These are phyloP conservation scores for Debaryomyces subglobosus DNA, from an alignment of 1,139 yeast species.

Conservation along the genomic window DNA sequence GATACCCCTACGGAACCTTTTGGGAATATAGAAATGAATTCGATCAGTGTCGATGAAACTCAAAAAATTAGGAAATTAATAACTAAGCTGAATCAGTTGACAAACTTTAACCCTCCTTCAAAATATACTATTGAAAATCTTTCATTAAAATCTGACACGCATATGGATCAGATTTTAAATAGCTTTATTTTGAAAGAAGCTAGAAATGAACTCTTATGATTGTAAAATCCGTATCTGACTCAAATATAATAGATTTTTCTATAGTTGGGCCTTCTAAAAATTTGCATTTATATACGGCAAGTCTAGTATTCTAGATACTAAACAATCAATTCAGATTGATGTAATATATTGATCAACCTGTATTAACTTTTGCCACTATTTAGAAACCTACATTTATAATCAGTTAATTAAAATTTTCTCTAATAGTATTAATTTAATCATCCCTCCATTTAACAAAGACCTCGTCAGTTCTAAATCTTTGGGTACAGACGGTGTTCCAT, in stretches of 20 bases:
- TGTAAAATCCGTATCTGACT: conserved; percentile 46
- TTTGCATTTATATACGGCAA: conserved; percentile 28
- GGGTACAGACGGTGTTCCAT: conserved; percentile 83
- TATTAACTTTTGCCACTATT: conserved; percentile 3
- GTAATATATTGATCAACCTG: conserved; percentile 1
- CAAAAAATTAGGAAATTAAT: not conserved
- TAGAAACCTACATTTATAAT: not conserved
- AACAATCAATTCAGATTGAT: conserved; percentile 1
- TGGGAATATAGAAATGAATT: not conserved
- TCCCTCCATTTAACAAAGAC: conserved; percentile 90
- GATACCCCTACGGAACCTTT: not conserved
- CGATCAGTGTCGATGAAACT: not conserved
- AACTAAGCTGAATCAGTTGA: not conserved
- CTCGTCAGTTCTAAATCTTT: conserved; percentile 91
- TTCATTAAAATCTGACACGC: not conserved
- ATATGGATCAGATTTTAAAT: conserved; percentile 4
- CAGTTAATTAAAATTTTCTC: not conserved
- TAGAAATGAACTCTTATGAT: not conserved
- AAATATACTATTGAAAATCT: not conserved
- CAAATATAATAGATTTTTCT: conserved; percentile 11
- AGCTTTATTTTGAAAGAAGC: conserved; percentile 2
- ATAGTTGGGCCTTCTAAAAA: conserved; percentile 23
- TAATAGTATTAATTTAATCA: conserved; percentile 28
- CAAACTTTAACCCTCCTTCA: not conserved
- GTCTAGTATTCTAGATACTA: not conserved